Percentiles rank a stretch among this genome's conserved stretches.
Conservation (phyloP, 345 rosid genomes). For the Noccaea caerulescens region DNA sequence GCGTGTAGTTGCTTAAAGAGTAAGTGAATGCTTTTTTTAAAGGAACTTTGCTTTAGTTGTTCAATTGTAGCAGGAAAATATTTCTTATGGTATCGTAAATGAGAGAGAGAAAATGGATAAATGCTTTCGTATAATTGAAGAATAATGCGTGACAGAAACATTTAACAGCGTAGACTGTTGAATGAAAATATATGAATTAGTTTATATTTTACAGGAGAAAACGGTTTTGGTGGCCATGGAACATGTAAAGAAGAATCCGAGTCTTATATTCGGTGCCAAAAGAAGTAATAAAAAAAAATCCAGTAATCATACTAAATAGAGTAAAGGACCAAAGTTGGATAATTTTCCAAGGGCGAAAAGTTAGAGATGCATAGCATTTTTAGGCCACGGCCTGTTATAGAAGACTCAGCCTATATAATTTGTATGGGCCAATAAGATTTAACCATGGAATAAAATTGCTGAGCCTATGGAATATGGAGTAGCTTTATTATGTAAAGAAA, state of each 20-base stretch:
- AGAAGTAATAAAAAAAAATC: neutral
- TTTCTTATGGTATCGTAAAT: neutral
- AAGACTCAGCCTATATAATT: neutral
- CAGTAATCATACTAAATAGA: neutral
- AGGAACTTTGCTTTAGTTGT: slow-evolving; percentile 42
- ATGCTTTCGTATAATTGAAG: slow-evolving; percentile 36
- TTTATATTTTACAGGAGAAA: neutral
- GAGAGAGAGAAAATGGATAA: neutral
- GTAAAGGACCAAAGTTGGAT: slow-evolving; percentile 26
- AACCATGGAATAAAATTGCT: neutral
- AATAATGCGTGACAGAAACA: slow-evolving; percentile 37
- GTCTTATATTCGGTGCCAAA: neutral
- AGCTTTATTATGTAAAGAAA: too few species aligned
- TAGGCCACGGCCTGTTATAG: neutral
- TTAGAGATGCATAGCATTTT: neutral
- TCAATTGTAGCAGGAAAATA: slow-evolving; percentile 15
- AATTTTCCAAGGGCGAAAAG: slow-evolving; percentile 1
- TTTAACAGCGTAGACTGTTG: slow-evolving; percentile 23
- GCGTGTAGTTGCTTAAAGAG: slow-evolving; percentile 41
- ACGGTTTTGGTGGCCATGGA: slow-evolving; percentile 14
- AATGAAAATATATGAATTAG: neutral
- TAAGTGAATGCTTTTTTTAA: slow-evolving; percentile 32
- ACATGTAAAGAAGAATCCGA: slow-evolving; percentile 34
- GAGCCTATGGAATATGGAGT: neutral
- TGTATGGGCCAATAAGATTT: neutral